phyloP scores from a whole-genome alignment of 805 yeast species.

The Candida insectorum region DNA sequence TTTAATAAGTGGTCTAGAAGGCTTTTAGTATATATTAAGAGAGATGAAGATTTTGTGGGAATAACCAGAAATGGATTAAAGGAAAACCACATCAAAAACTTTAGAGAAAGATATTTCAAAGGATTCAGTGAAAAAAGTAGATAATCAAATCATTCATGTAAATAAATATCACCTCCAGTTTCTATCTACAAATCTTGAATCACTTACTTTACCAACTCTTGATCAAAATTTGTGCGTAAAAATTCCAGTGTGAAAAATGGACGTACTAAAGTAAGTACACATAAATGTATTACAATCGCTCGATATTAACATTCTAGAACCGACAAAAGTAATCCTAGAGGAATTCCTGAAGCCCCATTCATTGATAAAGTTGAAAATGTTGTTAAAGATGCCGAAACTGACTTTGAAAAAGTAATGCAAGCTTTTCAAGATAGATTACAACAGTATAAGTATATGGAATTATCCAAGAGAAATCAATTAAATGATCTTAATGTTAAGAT shows the following conservation, averaged over 20 bases:
- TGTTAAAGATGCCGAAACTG: slow-evolving; percentile 58
- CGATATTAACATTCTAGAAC: slow-evolving; percentile 32
- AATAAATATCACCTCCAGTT: too few species aligned
- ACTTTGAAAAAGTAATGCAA: slow-evolving; percentile 65
- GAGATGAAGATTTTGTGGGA: slow-evolving; percentile 50
- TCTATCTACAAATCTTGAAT: not conserved
- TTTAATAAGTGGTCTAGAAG: slow-evolving; percentile 94
- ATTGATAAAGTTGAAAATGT: slow-evolving; percentile 77
- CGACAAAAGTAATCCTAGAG: slow-evolving; percentile 76
- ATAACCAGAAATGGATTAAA: slow-evolving; percentile 42
- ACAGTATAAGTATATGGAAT: slow-evolving; percentile 86
- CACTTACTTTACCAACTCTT: not conserved
- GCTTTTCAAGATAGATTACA: slow-evolving; percentile 84
- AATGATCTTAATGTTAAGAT: slow-evolving; percentile 62
- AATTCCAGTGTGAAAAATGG: slow-evolving; percentile 5
- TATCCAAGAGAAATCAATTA: slow-evolving; percentile 47
- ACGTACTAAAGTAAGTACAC: slow-evolving; percentile 13
- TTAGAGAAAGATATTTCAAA: slow-evolving; percentile 73
- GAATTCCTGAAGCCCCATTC: slow-evolving; percentile 96
- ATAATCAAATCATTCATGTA: too few species aligned
- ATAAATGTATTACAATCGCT: not conserved
- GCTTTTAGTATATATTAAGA: slow-evolving; percentile 72
- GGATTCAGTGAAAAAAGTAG: slow-evolving; percentile 50
- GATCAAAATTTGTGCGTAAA: not conserved
- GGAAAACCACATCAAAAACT: slow-evolving; percentile 47